Evolutionary conservation across 306 rosid species (phyloP).

Genomic region (Myrica gale): DNA sequence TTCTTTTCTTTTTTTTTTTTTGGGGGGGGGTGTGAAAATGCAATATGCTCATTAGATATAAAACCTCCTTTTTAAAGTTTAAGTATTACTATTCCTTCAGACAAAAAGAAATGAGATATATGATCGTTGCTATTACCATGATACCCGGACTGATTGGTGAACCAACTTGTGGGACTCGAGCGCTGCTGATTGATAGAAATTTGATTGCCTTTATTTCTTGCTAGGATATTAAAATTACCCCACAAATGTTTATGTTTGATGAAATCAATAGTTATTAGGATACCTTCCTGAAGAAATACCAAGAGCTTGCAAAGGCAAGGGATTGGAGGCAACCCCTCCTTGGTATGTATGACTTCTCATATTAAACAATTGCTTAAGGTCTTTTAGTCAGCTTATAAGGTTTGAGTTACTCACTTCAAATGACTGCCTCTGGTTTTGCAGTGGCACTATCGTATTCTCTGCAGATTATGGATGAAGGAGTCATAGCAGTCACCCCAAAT

Average conservation of each 20-base stretch:
- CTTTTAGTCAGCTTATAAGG: slow-evolving; percentile 18
- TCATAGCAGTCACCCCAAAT: slow-evolving; percentile 59
- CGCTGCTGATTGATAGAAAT: too few species aligned
- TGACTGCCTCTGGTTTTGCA: slow-evolving; percentile 40
- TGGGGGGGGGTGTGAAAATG: neutral
- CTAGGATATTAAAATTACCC: neutral
- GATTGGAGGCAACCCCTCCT: slow-evolving; percentile 87
- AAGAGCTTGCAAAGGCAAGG: slow-evolving; percentile 60
- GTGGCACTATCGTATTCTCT: slow-evolving; percentile 80
- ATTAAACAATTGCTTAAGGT: slow-evolving; percentile 7
- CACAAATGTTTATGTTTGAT: slow-evolving; percentile 1
- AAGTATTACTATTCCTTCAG: neutral
- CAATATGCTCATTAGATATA: slow-evolving; percentile 13
- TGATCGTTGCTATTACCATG: too few species aligned
- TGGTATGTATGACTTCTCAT: slow-evolving; percentile 46
- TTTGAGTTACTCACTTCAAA: slow-evolving; percentile 1
- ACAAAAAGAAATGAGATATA: neutral
- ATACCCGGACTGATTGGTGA: too few species aligned
- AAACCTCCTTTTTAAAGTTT: neutral
- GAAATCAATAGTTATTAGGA: slow-evolving; percentile 65
- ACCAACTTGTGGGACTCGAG: too few species aligned
- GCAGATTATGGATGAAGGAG: slow-evolving; percentile 81
- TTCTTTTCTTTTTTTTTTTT: too few species aligned
- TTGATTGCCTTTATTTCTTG: too few species aligned
- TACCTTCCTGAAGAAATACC: slow-evolving; percentile 75